A percentile compares a stretch with the other conserved stretches of the same genome.
Conservation (phyloP, 352 stramenopile genomes). For the Globisporangium sylvaticum region DNA sequence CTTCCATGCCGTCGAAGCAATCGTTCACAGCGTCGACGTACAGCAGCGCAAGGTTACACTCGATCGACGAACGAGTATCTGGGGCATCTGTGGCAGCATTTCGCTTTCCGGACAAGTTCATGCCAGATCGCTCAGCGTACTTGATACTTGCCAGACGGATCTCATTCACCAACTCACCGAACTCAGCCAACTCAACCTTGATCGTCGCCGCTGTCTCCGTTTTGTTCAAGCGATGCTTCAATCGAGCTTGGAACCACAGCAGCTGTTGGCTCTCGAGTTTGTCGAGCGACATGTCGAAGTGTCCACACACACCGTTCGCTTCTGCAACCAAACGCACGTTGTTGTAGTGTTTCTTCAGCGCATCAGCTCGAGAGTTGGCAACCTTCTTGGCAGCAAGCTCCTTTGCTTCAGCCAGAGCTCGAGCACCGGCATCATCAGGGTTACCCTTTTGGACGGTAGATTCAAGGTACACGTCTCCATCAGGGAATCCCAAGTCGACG, state of each 20-base stretch:
- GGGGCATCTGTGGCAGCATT: constrained; percentile 57
- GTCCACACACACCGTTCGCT: constrained; percentile 75
- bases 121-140: constrained; percentile 82
- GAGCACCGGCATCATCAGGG: constrained; percentile 62
- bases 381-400: constrained; percentile 55
- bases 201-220: constrained; percentile 82
- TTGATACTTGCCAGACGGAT: constrained; percentile 70
- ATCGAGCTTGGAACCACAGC: constrained; percentile 69
- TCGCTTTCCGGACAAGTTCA: constrained; percentile 84
- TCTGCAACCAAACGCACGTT: constrained; percentile 78
- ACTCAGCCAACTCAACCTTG: constrained; percentile 82
- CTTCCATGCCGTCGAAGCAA: constrained; percentile 73
- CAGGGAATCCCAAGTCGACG: constrained; percentile 77
- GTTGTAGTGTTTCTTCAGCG: constrained; percentile 87
- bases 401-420: constrained; percentile 64
- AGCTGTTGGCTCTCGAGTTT: constrained; percentile 67
- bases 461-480: constrained; percentile 77
- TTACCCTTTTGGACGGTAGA: constrained; percentile 65
- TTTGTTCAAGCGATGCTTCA: constrained; percentile 66
- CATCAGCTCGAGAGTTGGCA: constrained; percentile 70
- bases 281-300: constrained; percentile 74
- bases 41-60: constrained; percentile 57
- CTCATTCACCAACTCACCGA: constrained; percentile 79
- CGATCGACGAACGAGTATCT: constrained; percentile 73
- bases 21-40: constrained; percentile 67